These are phyloP conservation scores for Aureobasidium namibiae DNA, from an alignment of 2,329 filamentous ascomycete species.

Conservation along the genomic window DNA sequence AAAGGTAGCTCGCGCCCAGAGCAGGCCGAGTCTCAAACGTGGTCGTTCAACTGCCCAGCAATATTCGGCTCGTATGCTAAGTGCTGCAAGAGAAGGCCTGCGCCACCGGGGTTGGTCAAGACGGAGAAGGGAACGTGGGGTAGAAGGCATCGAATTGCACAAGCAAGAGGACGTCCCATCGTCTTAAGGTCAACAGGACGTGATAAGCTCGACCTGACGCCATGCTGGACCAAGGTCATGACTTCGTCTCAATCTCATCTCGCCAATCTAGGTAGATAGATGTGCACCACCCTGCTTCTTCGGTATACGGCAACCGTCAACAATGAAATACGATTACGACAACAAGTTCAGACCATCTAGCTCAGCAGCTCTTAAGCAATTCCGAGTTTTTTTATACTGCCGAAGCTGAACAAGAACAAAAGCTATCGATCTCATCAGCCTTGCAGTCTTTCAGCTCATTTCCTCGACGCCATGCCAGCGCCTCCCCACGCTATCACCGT, in stretches of 20 bases:
- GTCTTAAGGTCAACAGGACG: neutral
- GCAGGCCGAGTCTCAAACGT: too few relatives aligned
- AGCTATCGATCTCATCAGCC: neutral
- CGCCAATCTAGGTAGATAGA: neutral
- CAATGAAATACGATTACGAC: neutral
- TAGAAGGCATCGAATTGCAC: neutral
- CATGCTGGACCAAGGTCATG: too few relatives aligned
- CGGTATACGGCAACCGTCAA: neutral
- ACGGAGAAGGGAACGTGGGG: neutral
- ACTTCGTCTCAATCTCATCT: too few relatives aligned
- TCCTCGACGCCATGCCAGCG: constrained; percentile 2
- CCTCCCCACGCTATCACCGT: constrained; percentile 7
- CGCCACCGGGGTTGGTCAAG: neutral
- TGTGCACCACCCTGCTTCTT: neutral
- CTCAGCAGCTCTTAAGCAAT: neutral
- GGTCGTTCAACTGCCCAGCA: too few relatives aligned
- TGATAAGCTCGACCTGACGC: neutral
- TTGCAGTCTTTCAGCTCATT: neutral
- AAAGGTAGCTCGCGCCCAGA: neutral
- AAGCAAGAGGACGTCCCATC: too few relatives aligned
- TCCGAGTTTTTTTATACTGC: neutral
- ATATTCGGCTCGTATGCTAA: too few relatives aligned
- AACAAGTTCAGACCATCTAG: neutral
- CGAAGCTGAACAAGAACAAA: neutral
- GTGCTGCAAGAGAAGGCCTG: neutral